Evolutionary conservation across 1,284 basidiomycete genomes (phyloP), one percentile per base, ranked within the genome.

Genomic region (Microbotryum silenes-acaulis): DNA sequence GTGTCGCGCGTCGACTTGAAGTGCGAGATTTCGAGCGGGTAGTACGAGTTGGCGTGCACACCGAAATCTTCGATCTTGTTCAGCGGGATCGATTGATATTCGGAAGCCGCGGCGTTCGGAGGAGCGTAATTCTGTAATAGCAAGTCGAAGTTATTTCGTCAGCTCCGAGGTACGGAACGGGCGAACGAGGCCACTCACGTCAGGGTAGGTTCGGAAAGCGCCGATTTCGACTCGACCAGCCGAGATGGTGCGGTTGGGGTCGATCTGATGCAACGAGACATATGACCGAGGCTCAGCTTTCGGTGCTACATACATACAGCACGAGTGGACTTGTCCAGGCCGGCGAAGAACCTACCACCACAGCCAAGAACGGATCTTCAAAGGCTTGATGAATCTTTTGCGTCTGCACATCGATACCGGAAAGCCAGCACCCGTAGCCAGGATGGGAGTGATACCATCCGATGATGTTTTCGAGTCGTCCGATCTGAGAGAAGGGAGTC

Each of bases 391-490:
- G 94, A 71, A 86, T 92, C 78, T 88, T 82, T 75, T 98, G 94
- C 0, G 94, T 98, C 75, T 87, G 88, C 59, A 97, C 92, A 71
- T 97, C 92, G 77, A 97, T 96, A 33, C 92, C 92, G 10, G 91
- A 94, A 14, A 97, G 79, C 92, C 92, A 97, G 76, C 92, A 97
- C 31, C 92, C 92, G 73, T 97, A 97, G 16, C 92, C 92, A 3
- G 93, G 92, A 78, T 97, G 92, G 51, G 91, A 96, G 75, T 98
- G 94, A 75, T 98, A 98, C 94, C 94, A 98, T n/a, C 94, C 94
- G 62, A 97, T 87, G 6, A 87, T 85, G 71, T 96, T 85, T 74
- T 97, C 94, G 21, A 85, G 76, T 64, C 91, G 82, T 16, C 85
- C 86, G 16, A 87, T 88, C 87, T 91, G 68, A 12, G 37, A 42